Conservation (phyloP, 139 green algal species). For the Tetradesmus lagerheimii region DNA sequence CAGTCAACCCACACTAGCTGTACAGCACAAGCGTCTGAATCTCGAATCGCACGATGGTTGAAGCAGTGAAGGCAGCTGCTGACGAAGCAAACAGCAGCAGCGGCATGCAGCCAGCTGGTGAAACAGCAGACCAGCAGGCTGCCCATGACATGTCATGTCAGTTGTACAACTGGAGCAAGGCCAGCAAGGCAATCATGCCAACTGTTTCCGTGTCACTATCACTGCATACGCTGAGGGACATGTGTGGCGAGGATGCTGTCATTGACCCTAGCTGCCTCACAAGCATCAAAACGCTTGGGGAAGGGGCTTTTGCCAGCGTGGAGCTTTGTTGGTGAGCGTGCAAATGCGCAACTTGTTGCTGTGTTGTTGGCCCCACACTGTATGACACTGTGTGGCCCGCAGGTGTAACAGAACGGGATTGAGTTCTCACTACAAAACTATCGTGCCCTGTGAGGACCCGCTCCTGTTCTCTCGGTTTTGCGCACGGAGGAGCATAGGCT, state of each 20-base stretch:
- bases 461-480: no score
- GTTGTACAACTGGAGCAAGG: constrained; percentile 6
- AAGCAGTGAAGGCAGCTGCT: neutral
- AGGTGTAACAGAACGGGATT: no score
- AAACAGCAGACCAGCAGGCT: neutral
- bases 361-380: neutral
- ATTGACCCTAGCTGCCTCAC: constrained; percentile 26
- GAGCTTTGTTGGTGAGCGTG: constrained; percentile 23
- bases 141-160: no score
- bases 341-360: neutral
- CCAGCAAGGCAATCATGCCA: neutral
- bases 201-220: neutral
- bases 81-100: neutral
- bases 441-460: no score
- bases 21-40: neutral
- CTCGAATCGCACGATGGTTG: neutral
- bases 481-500: no score
- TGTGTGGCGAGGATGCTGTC: neutral
- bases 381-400: neutral
- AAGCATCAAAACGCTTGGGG: constrained; percentile 7
- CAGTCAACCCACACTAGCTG: neutral
- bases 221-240: constrained; percentile 36
- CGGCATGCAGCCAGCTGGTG: neutral
- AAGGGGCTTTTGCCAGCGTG: constrained; percentile 35
- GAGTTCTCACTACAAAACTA: no score